Evolutionary conservation across 139 green algal species (phyloP), one percentile per base, ranked within the genome.

Genomic region (Dunaliella sp.): DNA sequence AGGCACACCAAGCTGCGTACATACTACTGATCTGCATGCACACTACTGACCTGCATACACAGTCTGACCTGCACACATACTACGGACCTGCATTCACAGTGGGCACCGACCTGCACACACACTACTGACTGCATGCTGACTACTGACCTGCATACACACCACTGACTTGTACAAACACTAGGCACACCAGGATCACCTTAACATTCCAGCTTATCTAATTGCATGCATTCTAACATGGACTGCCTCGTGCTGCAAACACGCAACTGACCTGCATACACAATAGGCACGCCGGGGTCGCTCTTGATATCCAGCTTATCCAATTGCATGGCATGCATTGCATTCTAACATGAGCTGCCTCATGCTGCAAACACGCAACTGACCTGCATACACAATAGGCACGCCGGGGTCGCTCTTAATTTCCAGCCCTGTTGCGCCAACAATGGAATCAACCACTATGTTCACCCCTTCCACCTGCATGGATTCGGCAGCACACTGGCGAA

Each of bases 131-230:
- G n/a, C n/a, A n/a, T n/a, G n/a, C n/a, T n/a, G n/a, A n/a, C n/a
- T n/a, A n/a, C n/a, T n/a, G n/a, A n/a, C 59, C 59, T 76, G 59
- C 24, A 76, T 26, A 76, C 24, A n/a, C n/a, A n/a, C 34, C 26
- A 59, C 86, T 2, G 78, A 93, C 90, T 88, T 58, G 97, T 96
- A 88, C 99, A 99, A 24, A 99, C 97, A 1, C 92, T 89, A 0
- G 97, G 97, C 78, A 99, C 95, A 1, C 97, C 97, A 0, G 97
- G 97, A 88, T 99, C 97, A 1, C 84, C 92, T 92, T 99, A 98
- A 30, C 98, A 88, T 92, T 98, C 95, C 36, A 98, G 88, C 12
- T n/a, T n/a, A n/a, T n/a, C n/a, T n/a, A n/a, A n/a, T n/a, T n/a
- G n/a, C n/a, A n/a, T n/a, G n/a, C n/a, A n/a, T n/a, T n/a, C n/a